Evolutionary conservation across 1,139 yeast genomes (phyloP), one percentile per base, ranked within the genome.

Genomic region (Taiozyma sp.): DNA sequence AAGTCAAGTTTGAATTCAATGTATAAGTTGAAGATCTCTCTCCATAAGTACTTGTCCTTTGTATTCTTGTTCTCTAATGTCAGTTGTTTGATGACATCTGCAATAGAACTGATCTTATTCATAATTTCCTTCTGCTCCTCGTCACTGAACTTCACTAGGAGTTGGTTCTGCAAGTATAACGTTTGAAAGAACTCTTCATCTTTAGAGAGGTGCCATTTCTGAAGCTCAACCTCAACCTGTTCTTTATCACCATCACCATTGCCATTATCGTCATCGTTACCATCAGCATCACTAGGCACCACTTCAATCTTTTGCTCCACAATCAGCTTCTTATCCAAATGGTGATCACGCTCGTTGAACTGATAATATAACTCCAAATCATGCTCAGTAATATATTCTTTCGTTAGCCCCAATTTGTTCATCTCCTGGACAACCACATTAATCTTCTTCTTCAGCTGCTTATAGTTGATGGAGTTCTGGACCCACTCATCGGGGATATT

Each of bases 401-500:
- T 75, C 43, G 78, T 76, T 8, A 70, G 52, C 0, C 89, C 89
- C 39, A 81, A 64, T 23, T 67, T 64, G 44, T 76, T 73, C 39
- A 84, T 71, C 65, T 85, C 92, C 32, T 72, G 70, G 10, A 84
- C 90, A 7, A 85, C 87, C 51, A 72, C 72, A 53, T 78, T 78
- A 54, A 85, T 84, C 54, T 82, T 75, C 64, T 86, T 86, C 65
- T 86, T 86, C 49, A 86, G 69, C 2, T 83, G 77, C 62, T 86
- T 86, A 65, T 86, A 86, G 59, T 84, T 87, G 49, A 86, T 85
- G 24, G 91, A 89, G 5, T 82, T 79, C 39, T 75, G 78, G 0
- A 80, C 71, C 93, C 93, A 86, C 42, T 82, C 85, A 42, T 73
- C 76, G 4, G 93, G 93, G 38, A 86, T 72, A 7, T 79, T 77